phyloP scores from a whole-genome alignment of 176 grass and related monocot species.

The Zoysia japonica region DNA sequence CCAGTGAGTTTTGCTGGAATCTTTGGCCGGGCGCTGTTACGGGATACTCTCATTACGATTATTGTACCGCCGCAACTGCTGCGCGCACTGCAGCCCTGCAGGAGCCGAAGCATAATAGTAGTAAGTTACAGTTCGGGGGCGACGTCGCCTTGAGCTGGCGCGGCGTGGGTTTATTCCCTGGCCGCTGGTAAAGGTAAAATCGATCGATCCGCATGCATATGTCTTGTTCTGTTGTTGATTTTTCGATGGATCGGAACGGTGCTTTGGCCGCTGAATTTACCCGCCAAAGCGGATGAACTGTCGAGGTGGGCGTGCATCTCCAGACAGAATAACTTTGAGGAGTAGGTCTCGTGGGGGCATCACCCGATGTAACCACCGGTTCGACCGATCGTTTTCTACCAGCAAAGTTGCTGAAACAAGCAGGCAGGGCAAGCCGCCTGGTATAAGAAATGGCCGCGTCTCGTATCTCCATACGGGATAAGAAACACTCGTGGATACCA shows the following conservation, averaged over 20 bases:
- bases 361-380: not conserved
- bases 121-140: conserved; percentile 23
- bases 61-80: conserved; percentile 1
- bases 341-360: conserved; percentile 3
- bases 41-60: not conserved
- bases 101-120: conserved; percentile 6
- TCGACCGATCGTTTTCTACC: conserved; percentile 7
- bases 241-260: not conserved
- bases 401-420: not conserved
- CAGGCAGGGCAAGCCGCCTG: not conserved
- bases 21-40: conserved; percentile 40
- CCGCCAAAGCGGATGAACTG: conserved; percentile 40
- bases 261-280: conserved; percentile 37
- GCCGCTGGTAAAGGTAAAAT: not conserved
- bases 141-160: not conserved
- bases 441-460: conserved; percentile 15
- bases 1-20: conserved; percentile 26
- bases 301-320: conserved; percentile 43
- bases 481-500: too few relatives aligned
- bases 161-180: conserved; percentile 48
- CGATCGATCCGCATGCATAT: not conserved
- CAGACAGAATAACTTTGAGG: conserved; percentile 41
- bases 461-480: conserved; percentile 14
- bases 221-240: conserved; percentile 20
- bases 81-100: not conserved